phyloP scores from a whole-genome alignment of 768 basidiomycete species.

The Trametes meyenii region DNA sequence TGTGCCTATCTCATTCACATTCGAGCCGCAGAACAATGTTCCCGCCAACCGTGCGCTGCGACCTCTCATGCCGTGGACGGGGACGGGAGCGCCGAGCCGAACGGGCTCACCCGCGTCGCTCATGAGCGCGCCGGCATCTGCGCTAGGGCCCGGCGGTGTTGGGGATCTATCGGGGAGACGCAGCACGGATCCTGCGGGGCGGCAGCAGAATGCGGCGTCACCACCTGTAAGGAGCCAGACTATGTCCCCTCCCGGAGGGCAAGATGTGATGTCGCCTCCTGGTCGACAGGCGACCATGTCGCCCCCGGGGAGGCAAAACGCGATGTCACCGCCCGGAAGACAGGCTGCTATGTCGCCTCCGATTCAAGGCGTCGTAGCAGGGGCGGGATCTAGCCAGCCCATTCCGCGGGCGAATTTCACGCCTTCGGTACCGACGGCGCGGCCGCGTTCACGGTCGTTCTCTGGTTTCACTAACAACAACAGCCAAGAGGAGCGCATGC shows the following conservation, averaged over 20 bases:
- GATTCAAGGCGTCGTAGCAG: not conserved
- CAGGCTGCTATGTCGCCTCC: conserved; percentile 10
- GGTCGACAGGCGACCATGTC: not conserved
- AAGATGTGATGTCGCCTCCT: not conserved
- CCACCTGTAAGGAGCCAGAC: not conserved
- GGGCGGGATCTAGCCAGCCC: conserved; percentile 3
- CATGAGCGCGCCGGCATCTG: not conserved
- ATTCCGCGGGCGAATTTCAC: conserved; percentile 67
- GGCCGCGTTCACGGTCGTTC: conserved; percentile 73
- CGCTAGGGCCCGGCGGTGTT: not conserved
- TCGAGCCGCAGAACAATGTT: conserved; percentile 49
- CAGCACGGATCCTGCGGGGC: conserved; percentile 6
- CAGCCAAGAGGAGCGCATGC: conserved; percentile 1
- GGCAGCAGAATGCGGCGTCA: conserved; percentile 8
- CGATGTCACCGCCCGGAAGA: not conserved
- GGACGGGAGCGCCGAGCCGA: conserved; percentile 4
- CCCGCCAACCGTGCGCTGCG: conserved; percentile 31
- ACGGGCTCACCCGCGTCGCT: conserved; percentile 13
- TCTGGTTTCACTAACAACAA: conserved; percentile 61
- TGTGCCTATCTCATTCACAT: conserved; percentile 61
- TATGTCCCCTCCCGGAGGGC: not conserved
- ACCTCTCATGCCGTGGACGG: conserved; percentile 15
- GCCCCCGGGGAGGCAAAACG: not conserved
- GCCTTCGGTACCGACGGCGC: conserved; percentile 51
- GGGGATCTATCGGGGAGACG: conserved; percentile 3